Conservation (phyloP, 2,329 filamentous ascomycete genomes). For the Verticillium klebahnii region DNA sequence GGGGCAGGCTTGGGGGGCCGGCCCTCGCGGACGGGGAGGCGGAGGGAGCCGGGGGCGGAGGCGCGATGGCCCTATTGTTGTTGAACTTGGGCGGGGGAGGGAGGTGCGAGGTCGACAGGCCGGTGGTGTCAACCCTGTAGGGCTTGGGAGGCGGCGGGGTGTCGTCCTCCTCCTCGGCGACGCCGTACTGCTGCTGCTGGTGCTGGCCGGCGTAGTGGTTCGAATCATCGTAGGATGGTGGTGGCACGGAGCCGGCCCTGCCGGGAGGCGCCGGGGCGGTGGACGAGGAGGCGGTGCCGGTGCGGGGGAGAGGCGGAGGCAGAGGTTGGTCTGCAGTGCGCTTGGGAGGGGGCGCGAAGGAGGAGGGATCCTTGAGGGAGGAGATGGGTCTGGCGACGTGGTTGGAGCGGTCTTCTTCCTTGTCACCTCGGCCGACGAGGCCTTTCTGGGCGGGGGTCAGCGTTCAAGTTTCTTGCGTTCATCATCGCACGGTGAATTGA, state of each 20-base stretch:
- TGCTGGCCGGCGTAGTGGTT: slow-evolving; percentile 7
- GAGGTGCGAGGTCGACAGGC: slow-evolving; percentile 62
- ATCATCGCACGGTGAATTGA: no score
- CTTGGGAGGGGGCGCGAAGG: slow-evolving; percentile 78
- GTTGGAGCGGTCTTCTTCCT: slow-evolving; percentile 20
- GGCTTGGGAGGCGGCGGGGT: slow-evolving; percentile 52
- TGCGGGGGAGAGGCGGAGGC: slow-evolving; percentile 16
- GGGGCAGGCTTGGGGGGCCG: slow-evolving; percentile 64
- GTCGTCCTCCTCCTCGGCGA: slow-evolving; percentile 24
- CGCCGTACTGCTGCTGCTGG: slow-evolving; percentile 6
- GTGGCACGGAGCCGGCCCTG: not conserved
- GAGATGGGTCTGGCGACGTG: slow-evolving; percentile 57
- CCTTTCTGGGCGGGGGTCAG: slow-evolving; percentile 32
- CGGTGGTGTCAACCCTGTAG: slow-evolving; percentile 66
- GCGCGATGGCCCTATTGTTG: slow-evolving; percentile 31
- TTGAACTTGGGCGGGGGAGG: slow-evolving; percentile 63
- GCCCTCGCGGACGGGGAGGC: slow-evolving; percentile 21
- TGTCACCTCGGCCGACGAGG: slow-evolving; percentile 35
- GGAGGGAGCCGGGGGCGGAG: slow-evolving; percentile 22
- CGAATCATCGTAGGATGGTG: slow-evolving; percentile 13
- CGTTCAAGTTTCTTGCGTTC: no score
- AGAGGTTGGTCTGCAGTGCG: slow-evolving; percentile 31
- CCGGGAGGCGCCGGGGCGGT: slow-evolving; percentile 13
- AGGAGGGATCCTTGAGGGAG: slow-evolving; percentile 67
- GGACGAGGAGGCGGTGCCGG: slow-evolving; percentile 31